A percentile compares a stretch with the other conserved stretches of the same genome.
Evolutionary conservation across 2,329 filamentous ascomycete species (phyloP).

Genomic region (Microdochium bolleyi): DNA sequence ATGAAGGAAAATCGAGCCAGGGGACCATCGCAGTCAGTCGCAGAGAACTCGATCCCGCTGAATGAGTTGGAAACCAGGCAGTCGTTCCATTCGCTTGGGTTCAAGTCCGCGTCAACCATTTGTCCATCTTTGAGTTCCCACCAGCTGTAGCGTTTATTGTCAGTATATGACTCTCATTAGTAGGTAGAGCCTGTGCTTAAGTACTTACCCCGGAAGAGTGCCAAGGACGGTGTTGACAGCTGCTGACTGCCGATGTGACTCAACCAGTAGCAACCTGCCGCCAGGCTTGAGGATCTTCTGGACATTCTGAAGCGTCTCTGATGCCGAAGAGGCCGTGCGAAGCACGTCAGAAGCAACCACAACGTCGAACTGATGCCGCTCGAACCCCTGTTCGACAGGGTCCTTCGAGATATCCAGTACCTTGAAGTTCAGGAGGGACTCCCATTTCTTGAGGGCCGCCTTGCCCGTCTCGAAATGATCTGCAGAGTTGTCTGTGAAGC

Average conservation of each 20-base stretch:
- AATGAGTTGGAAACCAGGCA: conserved; percentile 5
- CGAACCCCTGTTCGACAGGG: neutral
- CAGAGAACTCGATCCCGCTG: conserved; percentile 2
- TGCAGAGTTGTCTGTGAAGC: conserved; percentile 30
- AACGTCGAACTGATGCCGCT: conserved; percentile 11
- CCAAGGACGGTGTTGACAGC: conserved; percentile 7
- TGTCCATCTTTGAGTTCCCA: conserved; percentile 6
- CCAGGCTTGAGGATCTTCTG: conserved; percentile 10
- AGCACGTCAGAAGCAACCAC: conserved; percentile 14
- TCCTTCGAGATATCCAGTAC: conserved; percentile 19
- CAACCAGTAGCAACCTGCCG: conserved; percentile 11
- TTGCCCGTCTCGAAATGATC: conserved; percentile 25
- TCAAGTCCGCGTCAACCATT: conserved; percentile 1
- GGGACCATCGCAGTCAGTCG: neutral
- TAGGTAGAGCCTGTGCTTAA: neutral
- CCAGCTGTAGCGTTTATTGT: conserved; percentile 2
- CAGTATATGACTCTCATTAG: neutral
- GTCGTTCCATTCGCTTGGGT: conserved; percentile 3
- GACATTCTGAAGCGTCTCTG: conserved; percentile 10
- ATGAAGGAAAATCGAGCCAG: neutral
- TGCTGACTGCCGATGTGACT: conserved; percentile 4
- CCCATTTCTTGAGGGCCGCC: conserved; percentile 11
- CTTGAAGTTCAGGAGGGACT: conserved; percentile 20
- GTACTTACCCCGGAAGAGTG: conserved; percentile 2
- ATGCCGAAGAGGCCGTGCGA: conserved; percentile 10